Evolutionary conservation across 2,329 filamentous ascomycete species (phyloP), one percentile per base, ranked within the genome.

Genomic region (Diaporthe eres): DNA sequence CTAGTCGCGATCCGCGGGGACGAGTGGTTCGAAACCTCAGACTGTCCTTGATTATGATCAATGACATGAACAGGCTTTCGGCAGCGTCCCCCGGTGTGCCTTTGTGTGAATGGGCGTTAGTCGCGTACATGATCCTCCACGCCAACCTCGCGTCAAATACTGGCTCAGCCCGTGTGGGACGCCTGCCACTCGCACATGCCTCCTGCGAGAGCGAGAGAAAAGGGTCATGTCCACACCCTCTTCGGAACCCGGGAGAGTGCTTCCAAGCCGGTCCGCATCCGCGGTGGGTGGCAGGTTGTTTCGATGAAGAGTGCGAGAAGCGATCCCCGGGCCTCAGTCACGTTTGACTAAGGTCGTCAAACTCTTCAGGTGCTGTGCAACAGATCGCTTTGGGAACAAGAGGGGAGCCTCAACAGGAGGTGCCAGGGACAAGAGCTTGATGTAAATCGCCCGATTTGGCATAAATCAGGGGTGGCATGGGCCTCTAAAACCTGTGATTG

Each of bases 401-500:
- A 70, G 65, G 42, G 65, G 34, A 70, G 65, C 49, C 47, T 70
- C 49, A 70, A 22, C 25, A 42, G 31, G 10, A 39, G 39, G 15
- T 9, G 13, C 4, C 49, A 55, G 60, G 39, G 42, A n/a, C 34
- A 71, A 51, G 42, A 68, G 34, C 19, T 25, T 65, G 58, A 68
- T 72, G 58, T 72, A 55, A 76, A 63, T 72, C 51, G 49, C 72
- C 75, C 42, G 60, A 76, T 76, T 47, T 31, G 75, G 75, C n/a
- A 72, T 68, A 39, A 76, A 47, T 44, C 72, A 76, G 75, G 75
- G 72, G 75, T 60, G 67, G 39, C 31, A 49, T 53, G 58, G 58
- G 12, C 47, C 44, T 25, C 58, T 75, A 63, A 75, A 76, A 53
- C 71, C 53, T 51, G 67, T 76, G 75, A 76, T 76, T 76, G 75